phyloP scores from a whole-genome alignment of 352 stramenopile species.

The Globisporangium okanoganense region DNA sequence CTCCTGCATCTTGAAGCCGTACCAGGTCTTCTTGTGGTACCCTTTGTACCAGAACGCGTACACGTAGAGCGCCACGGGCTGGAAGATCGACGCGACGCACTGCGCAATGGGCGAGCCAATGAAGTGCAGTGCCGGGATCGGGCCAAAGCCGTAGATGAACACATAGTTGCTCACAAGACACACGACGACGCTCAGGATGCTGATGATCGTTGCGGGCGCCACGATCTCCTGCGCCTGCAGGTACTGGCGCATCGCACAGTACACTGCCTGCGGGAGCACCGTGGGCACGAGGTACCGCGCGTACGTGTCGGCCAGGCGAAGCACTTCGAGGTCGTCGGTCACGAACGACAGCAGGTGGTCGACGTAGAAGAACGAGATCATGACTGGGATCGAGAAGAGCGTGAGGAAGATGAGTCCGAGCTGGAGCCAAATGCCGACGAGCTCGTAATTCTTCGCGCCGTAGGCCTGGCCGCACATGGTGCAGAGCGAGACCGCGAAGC shows the following conservation, averaged over 20 bases:
- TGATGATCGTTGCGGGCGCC: conserved; percentile 74
- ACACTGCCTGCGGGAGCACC: conserved; percentile 66
- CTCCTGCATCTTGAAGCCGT: conserved; percentile 46
- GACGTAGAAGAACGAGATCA: conserved; percentile 82
- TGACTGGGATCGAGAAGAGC: conserved; percentile 64
- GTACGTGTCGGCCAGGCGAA: conserved; percentile 61
- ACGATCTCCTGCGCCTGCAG: conserved; percentile 80
- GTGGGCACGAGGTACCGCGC: conserved; percentile 52
- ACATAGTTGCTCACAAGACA: conserved; percentile 69
- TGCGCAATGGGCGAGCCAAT: conserved; percentile 73
- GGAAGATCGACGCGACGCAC: conserved; percentile 65
- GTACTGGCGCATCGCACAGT: conserved; percentile 75
- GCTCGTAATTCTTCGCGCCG: conserved; percentile 70
- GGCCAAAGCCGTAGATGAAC: conserved; percentile 74
- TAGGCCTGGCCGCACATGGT: conserved; percentile 80
- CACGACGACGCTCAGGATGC: conserved; percentile 58
- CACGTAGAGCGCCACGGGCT: conserved; percentile 55
- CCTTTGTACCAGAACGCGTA: conserved; percentile 81
- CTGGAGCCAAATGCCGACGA: conserved; percentile 80
- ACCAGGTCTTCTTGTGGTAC: conserved; percentile 81
- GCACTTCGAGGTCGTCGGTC: conserved; percentile 59
- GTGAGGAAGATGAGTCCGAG: conserved; percentile 67
- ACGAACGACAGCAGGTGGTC: conserved; percentile 61
- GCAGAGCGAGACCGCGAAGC: conserved; percentile 73
- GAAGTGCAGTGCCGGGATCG: conserved; percentile 57